Percentiles rank a stretch among this genome's conserved stretches.
phyloP scores from a whole-genome alignment of 257 asterid species.

The Solanum piurae region DNA sequence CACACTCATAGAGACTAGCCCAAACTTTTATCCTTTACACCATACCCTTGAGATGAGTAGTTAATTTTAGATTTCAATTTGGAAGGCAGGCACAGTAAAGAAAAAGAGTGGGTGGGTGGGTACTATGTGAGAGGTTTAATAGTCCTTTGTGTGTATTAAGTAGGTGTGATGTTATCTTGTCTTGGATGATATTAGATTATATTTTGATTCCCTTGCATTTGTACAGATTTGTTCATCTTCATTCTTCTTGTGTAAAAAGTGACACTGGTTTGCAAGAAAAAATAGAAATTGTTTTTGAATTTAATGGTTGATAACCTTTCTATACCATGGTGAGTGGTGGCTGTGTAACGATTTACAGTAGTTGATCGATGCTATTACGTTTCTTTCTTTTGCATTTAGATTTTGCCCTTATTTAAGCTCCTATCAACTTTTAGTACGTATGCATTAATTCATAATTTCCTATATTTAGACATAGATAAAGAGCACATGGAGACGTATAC shows the following conservation, averaged over 20 bases:
- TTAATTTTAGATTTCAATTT: neutral
- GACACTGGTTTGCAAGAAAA: neutral
- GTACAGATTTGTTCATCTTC: neutral
- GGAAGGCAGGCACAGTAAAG: neutral
- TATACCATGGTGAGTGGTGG: neutral
- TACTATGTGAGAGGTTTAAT: neutral
- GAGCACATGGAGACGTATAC: neutral
- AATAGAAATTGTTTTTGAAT: neutral
- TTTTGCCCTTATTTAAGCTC: neutral
- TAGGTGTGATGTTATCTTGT: neutral
- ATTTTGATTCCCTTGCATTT: neutral
- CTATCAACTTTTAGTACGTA: neutral
- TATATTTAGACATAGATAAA: neutral
- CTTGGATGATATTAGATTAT: neutral
- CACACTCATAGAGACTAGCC: neutral
- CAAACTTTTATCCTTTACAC: neutral
- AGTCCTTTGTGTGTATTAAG: neutral
- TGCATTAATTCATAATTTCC: neutral
- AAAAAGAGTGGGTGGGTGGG: neutral
- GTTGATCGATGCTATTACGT: neutral
- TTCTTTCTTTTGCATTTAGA: neutral
- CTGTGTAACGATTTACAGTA: neutral
- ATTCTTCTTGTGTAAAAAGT: neutral
- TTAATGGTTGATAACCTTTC: no score
- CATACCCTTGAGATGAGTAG: neutral